A percentile compares a stretch with the other conserved stretches of the same genome.
Conservation (phyloP, 2,329 filamentous ascomycete species). For the Remersonia thermophila region DNA sequence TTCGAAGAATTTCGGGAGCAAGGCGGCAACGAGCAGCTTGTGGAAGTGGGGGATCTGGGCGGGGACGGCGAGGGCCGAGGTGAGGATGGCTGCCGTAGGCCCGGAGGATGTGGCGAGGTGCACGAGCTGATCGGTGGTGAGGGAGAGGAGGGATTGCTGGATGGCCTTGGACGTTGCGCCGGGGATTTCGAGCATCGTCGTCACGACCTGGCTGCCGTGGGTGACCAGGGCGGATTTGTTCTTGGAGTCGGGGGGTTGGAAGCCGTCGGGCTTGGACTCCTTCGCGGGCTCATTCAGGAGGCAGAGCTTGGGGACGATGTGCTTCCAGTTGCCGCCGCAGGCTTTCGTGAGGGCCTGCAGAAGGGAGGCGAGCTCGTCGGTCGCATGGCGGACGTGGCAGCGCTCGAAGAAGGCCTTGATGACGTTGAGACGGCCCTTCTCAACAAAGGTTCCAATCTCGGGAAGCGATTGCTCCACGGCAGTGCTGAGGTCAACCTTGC, state of each 20-base stretch:
- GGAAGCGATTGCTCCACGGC: constrained; percentile 61
- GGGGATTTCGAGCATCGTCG: constrained; percentile 64
- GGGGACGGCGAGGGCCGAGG: constrained; percentile 36
- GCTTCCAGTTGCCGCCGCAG: constrained; percentile 34
- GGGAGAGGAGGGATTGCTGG: constrained; percentile 55
- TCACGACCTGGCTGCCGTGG: constrained; percentile 72
- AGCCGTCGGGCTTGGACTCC: constrained; percentile 15
- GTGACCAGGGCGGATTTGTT: constrained; percentile 44
- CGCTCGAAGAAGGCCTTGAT: constrained; percentile 75
- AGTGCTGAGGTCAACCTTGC: constrained; percentile 70
- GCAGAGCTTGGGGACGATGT: constrained; percentile 38
- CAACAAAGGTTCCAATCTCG: constrained; percentile 59
- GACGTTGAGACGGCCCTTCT: constrained; percentile 64
- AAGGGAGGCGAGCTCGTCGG: constrained; percentile 36
- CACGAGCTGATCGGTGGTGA: constrained; percentile 43
- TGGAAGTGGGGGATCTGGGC: constrained; percentile 41
- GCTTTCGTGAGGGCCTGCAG: constrained; percentile 36
- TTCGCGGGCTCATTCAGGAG: constrained; percentile 24
- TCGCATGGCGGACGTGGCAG: constrained; percentile 54
- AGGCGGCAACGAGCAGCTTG: constrained; percentile 38
- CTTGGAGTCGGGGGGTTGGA: constrained; percentile 31
- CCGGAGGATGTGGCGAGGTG: constrained; percentile 48
- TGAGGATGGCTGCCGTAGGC: constrained; percentile 37
- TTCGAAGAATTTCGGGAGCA: constrained; percentile 32
- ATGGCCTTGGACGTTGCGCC: constrained; percentile 58